Conservation (phyloP, 2,329 filamentous ascomycete species). For the Arthrobotrys sinensis region DNA sequence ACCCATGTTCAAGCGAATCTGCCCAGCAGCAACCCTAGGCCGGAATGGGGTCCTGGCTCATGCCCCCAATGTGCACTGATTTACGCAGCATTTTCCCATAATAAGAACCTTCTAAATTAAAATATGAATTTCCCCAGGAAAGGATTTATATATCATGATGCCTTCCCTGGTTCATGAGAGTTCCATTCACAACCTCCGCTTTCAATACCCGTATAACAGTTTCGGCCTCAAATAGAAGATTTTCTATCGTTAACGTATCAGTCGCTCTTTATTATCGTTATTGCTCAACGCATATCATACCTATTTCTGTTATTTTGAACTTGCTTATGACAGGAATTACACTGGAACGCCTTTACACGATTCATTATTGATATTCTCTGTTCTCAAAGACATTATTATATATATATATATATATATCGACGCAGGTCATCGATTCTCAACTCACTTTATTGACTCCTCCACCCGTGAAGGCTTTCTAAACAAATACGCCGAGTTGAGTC, state of each 20-base stretch:
- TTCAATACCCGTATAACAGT: slow-evolving; percentile 41
- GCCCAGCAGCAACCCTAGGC: slow-evolving; percentile 52
- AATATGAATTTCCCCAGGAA: slow-evolving; percentile 56
- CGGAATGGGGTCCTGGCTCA: slow-evolving; percentile 61
- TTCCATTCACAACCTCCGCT: slow-evolving; percentile 49
- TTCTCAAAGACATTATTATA: slow-evolving; percentile 1
- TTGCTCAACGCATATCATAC: slow-evolving; percentile 38
- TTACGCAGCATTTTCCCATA: slow-evolving; percentile 58
- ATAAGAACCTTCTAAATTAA: slow-evolving; percentile 62
- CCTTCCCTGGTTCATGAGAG: slow-evolving; percentile 45
- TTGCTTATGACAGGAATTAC: slow-evolving; percentile 42
- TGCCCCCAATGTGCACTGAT: slow-evolving; percentile 54
- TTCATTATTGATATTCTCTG: not conserved
- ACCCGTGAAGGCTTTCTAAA: not conserved
- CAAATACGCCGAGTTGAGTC: not conserved
- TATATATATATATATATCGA: slow-evolving; percentile 40
- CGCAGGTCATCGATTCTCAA: slow-evolving; percentile 56
- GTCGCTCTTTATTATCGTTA: slow-evolving; percentile 52
- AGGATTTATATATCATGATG: slow-evolving; percentile 60
- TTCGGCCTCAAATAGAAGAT: slow-evolving; percentile 52
- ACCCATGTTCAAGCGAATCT: slow-evolving; percentile 60
- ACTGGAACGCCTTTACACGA: slow-evolving; percentile 47
- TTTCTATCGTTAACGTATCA: slow-evolving; percentile 60
- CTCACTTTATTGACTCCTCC: not conserved
- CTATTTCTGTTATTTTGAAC: slow-evolving; percentile 11